Percentiles rank a stretch among this genome's conserved stretches.
Evolutionary conservation across 2,329 filamentous ascomycete species (phyloP).

Genomic region (Macroventuria anomochaeta): DNA sequence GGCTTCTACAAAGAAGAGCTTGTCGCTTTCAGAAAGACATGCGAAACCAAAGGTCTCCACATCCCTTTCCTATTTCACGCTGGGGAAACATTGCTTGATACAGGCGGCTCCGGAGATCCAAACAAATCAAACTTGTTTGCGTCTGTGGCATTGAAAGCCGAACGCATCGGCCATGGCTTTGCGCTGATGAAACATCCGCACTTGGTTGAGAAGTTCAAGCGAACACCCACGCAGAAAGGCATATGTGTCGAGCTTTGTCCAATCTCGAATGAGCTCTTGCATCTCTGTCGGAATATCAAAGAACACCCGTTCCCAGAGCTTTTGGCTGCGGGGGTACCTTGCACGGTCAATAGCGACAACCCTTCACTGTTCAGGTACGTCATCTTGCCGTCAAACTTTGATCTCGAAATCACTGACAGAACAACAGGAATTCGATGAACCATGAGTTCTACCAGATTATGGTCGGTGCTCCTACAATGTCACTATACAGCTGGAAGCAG

Average conservation of each 20-base stretch:
- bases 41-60: conserved; percentile 55
- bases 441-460: conserved; percentile 81
- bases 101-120: conserved; percentile 66
- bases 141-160: conserved; percentile 68
- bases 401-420: too few species aligned
- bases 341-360: conserved; percentile 77
- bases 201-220: conserved; percentile 69
- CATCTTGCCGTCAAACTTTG: too few species aligned
- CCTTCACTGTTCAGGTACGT: conserved; percentile 71
- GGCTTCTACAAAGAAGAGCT: conserved; percentile 66
- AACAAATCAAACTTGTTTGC: conserved; percentile 69
- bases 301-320: conserved; percentile 73
- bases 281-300: conserved; percentile 68
- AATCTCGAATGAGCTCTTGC: conserved; percentile 77
- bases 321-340: conserved; percentile 74
- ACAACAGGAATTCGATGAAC: conserved; percentile 72
- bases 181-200: conserved; percentile 68
- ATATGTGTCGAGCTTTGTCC: conserved; percentile 79
- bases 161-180: conserved; percentile 77
- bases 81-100: conserved; percentile 72
- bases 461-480: conserved; percentile 71
- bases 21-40: conserved; percentile 62
- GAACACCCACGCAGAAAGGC: conserved; percentile 6
- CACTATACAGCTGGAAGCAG: conserved; percentile 74
- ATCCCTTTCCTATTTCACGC: conserved; percentile 81